Conservation (phyloP, 495 filamentous ascomycete genomes). For the Hypoxylon perforatum region DNA sequence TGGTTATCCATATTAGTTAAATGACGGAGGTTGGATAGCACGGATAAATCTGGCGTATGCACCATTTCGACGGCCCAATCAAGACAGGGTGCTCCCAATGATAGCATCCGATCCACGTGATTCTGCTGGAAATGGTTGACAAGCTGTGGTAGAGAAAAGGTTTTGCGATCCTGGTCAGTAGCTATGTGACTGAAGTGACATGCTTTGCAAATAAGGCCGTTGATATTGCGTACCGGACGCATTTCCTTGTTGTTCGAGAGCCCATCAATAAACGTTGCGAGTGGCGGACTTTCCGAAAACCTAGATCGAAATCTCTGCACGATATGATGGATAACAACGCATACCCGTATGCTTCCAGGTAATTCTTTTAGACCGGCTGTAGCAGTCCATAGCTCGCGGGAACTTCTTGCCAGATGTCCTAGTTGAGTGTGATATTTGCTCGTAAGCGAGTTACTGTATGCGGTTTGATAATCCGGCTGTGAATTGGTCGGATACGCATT, state of each 20-base stretch:
- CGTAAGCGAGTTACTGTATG: conserved; percentile 34
- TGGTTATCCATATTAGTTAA: conserved; percentile 66
- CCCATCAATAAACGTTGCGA: conserved; percentile 74
- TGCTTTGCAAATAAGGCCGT: conserved; percentile 71
- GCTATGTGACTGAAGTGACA: conserved; percentile 57
- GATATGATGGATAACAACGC: conserved; percentile 71
- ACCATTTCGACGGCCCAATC: conserved; percentile 81
- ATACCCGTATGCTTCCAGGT: conserved; percentile 69
- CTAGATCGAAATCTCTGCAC: conserved; percentile 62
- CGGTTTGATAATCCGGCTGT: conserved; percentile 27
- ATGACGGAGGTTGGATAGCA: conserved; percentile 59
- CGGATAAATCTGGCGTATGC: conserved; percentile 65
- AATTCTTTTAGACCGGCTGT: conserved; percentile 71
- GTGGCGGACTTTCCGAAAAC: conserved; percentile 65
- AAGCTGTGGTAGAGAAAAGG: conserved; percentile 70
- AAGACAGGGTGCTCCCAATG: conserved; percentile 40
- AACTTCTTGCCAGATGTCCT: conserved; percentile 67
- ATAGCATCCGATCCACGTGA: conserved; percentile 60
- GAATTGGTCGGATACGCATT: conserved; percentile 35
- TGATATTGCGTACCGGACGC: conserved; percentile 72
- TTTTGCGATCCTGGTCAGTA: conserved; percentile 56
- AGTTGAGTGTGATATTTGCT: conserved; percentile 63
- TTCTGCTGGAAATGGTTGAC: conserved; percentile 73
- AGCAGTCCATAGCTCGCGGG: conserved; percentile 70
- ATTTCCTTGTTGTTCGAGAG: conserved; percentile 72